Evolutionary conservation across 2,329 filamentous ascomycete genomes (phyloP), one percentile per base, ranked within the genome.

Genomic region (Colletotrichum acutatum): DNA sequence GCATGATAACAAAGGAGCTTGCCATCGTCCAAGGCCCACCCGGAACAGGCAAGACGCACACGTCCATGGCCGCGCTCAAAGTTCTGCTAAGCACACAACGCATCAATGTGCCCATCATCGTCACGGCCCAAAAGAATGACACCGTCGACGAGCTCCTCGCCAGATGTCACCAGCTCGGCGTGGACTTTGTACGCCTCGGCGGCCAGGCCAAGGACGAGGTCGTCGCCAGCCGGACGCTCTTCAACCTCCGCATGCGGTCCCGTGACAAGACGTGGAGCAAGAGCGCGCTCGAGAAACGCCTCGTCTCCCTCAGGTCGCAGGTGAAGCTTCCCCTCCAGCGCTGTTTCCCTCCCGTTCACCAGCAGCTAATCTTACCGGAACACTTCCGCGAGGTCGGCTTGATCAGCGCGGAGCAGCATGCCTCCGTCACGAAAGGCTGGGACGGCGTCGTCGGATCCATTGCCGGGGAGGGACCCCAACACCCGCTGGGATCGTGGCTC

Each of bases 51-150:
- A 98, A 98, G 79, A 98, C 95, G 0, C 93, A 93, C 75, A 93
- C 95, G 0, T 97, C 94, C 0, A 90, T 96, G 2, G 84, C 91
- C 30, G 92, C 93, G 0, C 80, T 98, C 11, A 90, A 89, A 59
- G 85, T 92, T 1, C 84, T 95, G 66, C 84, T 94, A 0, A 82
- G 86, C 1, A 94, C 93, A 66, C 86, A 90, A 77, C 79, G 80
- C 2, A 77, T 79, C 1, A 90, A 92, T 70, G 88, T 91, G 9
- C 94, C 94, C 0, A 91, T 98, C 34, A 87, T 98, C 24, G 86
- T 98, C 4, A 89, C 95, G 0, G 95, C 94, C 8, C 95, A 98
- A 77, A 98, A 95, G 0, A 98, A 98, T 72, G 95, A 98, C 81
- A 95, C 95, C 0, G 84, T 98, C 0, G 95, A 98, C 76, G 95